Evolutionary conservation across 768 basidiomycete genomes (phyloP).

Genomic region (Hygrophoropsis aurantiaca): DNA sequence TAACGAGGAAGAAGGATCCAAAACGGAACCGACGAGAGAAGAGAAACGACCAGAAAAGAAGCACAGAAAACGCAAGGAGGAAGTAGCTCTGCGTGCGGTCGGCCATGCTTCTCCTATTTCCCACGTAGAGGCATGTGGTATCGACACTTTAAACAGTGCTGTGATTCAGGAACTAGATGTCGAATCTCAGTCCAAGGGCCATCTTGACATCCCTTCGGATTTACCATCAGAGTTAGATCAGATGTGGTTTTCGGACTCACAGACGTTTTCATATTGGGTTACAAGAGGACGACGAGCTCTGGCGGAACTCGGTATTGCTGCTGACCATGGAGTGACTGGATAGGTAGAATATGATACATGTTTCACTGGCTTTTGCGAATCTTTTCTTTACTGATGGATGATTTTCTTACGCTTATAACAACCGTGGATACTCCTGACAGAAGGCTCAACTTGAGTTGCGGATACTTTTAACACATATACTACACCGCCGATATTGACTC

Average conservation of each 20-base stretch:
- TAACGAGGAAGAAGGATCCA: not conserved
- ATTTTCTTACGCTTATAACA: too few relatives aligned
- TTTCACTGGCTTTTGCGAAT: too few relatives aligned
- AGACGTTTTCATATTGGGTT: slow-evolving; percentile 50
- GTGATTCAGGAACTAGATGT: slow-evolving; percentile 4
- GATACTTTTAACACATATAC: too few relatives aligned
- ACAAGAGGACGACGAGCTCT: slow-evolving; percentile 50
- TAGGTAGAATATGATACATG: too few relatives aligned
- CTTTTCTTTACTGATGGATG: too few relatives aligned
- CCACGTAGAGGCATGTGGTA: not conserved
- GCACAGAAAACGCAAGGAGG: not conserved
- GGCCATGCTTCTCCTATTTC: too few relatives aligned
- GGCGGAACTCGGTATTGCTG: slow-evolving; percentile 44
- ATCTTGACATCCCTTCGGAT: not conserved
- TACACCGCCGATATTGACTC: too few relatives aligned
- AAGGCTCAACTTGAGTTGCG: too few relatives aligned
- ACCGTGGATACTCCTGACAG: too few relatives aligned
- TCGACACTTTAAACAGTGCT: slow-evolving; percentile 13
- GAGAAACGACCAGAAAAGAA: not conserved
- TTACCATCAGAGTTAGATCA: slow-evolving; percentile 8
- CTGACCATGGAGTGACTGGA: slow-evolving; percentile 41
- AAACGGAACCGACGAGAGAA: not conserved
- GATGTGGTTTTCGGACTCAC: slow-evolving; percentile 56
- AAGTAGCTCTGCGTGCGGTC: not conserved
- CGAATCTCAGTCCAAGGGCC: not conserved